Conservation (phyloP, 306 rosid genomes). For the Sophora flavescens region DNA sequence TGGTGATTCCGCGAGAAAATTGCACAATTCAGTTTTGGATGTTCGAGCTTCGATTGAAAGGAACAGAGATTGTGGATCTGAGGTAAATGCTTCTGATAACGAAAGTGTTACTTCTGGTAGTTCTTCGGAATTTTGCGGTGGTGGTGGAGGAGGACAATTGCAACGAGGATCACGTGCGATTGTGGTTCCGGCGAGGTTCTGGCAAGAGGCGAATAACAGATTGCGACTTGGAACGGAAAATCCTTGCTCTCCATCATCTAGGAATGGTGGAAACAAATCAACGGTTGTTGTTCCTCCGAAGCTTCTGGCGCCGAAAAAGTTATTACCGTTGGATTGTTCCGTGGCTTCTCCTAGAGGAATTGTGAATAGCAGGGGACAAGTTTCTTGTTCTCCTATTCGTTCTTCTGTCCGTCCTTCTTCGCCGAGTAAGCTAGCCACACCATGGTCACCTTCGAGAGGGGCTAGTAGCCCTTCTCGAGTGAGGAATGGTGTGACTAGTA, state of each 20-base stretch:
- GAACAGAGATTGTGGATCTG: slow-evolving; percentile 52
- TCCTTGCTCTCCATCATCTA: slow-evolving; percentile 53
- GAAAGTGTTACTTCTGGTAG: slow-evolving; percentile 82
- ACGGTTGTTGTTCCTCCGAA: slow-evolving; percentile 49
- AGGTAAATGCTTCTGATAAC: slow-evolving; percentile 63
- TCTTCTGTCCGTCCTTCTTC: slow-evolving; percentile 70
- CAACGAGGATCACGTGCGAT: slow-evolving; percentile 59
- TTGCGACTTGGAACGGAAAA: slow-evolving; percentile 60
- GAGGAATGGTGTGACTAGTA: slow-evolving; percentile 56
- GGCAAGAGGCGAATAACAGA: slow-evolving; percentile 71
- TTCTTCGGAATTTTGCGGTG: background rate
- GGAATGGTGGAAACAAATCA: slow-evolving; percentile 54
- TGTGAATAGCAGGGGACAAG: slow-evolving; percentile 58
- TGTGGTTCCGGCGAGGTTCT: slow-evolving; percentile 74
- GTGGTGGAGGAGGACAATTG: slow-evolving; percentile 40
- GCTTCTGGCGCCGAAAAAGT: slow-evolving; percentile 54
- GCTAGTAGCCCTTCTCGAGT: slow-evolving; percentile 77
- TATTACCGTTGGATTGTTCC: slow-evolving; percentile 56
- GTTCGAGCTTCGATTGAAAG: too few species aligned
- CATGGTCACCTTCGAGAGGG: slow-evolving; percentile 75
- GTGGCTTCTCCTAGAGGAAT: slow-evolving; percentile 72
- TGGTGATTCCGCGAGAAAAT: slow-evolving; percentile 54
- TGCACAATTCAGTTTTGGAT: background rate
- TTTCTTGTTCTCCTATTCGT: slow-evolving; percentile 63
- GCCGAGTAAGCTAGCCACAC: slow-evolving; percentile 62